phyloP scores from a whole-genome alignment of 202 grass and related monocot genomes.

The Alloteropsis angusta region DNA sequence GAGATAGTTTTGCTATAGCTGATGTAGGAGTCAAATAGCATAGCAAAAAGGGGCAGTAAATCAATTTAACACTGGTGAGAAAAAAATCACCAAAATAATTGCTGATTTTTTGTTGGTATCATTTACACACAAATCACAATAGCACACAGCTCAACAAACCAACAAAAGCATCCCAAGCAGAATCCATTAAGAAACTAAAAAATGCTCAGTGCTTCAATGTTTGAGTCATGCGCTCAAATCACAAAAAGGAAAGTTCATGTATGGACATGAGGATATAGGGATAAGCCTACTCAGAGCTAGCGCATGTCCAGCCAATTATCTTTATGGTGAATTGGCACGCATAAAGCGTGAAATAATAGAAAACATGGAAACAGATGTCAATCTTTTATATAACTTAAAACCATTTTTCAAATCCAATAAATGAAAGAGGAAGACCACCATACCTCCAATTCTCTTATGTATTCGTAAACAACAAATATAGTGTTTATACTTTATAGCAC shows the following conservation, averaged over 20 bases:
- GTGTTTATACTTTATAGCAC: background rate
- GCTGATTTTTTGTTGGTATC: background rate
- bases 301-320: background rate
- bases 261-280: background rate
- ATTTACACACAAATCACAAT: conserved; percentile 9
- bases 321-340: background rate
- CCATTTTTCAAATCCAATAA: background rate
- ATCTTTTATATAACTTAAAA: background rate
- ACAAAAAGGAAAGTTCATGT: background rate
- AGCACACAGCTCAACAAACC: background rate
- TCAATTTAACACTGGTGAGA: background rate
- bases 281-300: conserved; percentile 2
- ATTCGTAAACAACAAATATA: background rate
- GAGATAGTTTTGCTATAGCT: background rate
- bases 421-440: background rate
- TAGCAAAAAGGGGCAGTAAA: background rate
- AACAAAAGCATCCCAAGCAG: background rate
- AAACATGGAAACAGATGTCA: background rate
- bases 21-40: background rate
- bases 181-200: background rate
- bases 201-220: background rate
- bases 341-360: background rate
- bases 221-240: background rate
- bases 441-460: conserved; percentile 56
- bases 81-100: background rate